These are phyloP conservation scores for Cinchona pubescens DNA, from an alignment of 257 asterid species.

Conservation along the genomic window DNA sequence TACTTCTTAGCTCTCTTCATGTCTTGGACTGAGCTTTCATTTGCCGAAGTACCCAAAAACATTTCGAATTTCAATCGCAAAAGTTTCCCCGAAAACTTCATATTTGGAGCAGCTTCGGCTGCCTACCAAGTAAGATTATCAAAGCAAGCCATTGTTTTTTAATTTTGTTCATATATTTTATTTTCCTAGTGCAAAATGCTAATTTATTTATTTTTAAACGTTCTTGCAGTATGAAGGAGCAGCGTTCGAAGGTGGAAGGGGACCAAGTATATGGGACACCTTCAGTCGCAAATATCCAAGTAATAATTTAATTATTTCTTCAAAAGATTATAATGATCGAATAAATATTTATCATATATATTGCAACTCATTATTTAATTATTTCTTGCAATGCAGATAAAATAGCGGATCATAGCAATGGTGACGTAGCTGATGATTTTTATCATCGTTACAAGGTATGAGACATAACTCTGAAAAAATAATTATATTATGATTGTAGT, in stretches of 20 bases:
- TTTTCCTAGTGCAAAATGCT: neutral
- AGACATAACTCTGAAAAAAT: too few relatives aligned
- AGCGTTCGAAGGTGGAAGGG: constrained; percentile 27
- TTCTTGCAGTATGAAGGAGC: constrained; percentile 24
- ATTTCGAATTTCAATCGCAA: constrained; percentile 6
- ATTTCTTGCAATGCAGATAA: too few relatives aligned
- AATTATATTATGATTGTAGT: too few relatives aligned
- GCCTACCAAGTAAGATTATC: constrained; percentile 14
- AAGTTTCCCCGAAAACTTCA: constrained; percentile 12
- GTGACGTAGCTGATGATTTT: constrained; percentile 51
- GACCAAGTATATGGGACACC: constrained; percentile 39
- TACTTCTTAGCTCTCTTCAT: neutral
- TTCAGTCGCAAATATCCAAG: constrained; percentile 19
- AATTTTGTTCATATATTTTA: neutral
- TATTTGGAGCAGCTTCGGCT: constrained; percentile 23
- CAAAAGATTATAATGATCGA: too few relatives aligned
- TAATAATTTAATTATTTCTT: neutral
- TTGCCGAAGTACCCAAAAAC: neutral
- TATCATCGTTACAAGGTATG: constrained; percentile 54
- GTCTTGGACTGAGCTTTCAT: neutral
- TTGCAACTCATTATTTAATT: too few relatives aligned
- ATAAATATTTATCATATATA: too few relatives aligned
- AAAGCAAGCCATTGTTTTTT: too few relatives aligned
- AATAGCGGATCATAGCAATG: constrained; percentile 42
- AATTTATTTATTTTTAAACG: too few relatives aligned